Evolutionary conservation across 768 basidiomycete species (phyloP), one percentile per base, ranked within the genome.

Genomic region (Nidularia sp.): DNA sequence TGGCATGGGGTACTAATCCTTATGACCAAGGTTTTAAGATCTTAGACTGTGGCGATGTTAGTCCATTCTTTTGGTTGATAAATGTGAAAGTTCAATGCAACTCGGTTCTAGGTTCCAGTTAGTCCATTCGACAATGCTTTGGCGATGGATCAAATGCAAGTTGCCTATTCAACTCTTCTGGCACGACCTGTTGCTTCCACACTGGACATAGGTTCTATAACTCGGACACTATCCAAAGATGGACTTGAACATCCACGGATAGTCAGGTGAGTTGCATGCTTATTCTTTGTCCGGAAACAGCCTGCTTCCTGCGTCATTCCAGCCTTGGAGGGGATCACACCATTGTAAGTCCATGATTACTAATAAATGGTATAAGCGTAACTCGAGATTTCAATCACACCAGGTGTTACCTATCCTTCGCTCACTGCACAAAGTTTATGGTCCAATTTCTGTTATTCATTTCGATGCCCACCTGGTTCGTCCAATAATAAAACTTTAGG

Each of bases 241-340:
- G 81, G 83, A 2, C 65, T 69, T 44, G 77, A 79, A 51, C 88
- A 88, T 62, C 93, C 93, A 0, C 77, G 86, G 36, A 84, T 96
- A 44, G 67, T 94, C 54, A 88, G 86, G 66, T 73, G 49, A 12
- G 44, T 12, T 22, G 9, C 44, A 45, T n/a, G n/a, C 36, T n/a
- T 39, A 39, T 9, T 39, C 18, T 18, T 18, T 18, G 18, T 18
- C 18, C 18, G 9, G 36, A 39, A 15, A 39, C 36, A 9, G 36
- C 15, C 15, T 39, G 36, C 15, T 39, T 39, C 15, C 36, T 39
- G 9, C 15, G 36, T 39, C 36, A 39, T 39, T 36, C 0, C 51
- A 86, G 86, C 68, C 73, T 90, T 31, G 93, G 93, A 25, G 93
- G 93, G 5, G 93, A 94, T 61, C 93, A 94, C 65, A 91, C 91